Evolutionary conservation across 139 green algal genomes (phyloP).

Genomic region (Chlamydomonas sp.): DNA sequence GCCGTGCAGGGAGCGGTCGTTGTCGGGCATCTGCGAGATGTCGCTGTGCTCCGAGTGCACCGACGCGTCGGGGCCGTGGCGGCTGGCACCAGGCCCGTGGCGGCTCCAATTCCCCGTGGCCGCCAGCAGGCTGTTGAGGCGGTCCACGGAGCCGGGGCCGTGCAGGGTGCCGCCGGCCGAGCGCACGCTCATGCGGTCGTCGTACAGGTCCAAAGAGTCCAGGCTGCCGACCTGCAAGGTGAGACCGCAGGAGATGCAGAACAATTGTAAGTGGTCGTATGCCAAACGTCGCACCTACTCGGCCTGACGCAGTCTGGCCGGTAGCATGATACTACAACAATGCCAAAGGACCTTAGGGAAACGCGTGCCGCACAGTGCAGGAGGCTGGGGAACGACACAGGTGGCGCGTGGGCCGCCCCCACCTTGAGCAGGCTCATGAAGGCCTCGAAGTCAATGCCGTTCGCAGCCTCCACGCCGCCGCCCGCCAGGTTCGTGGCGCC

Average conservation of each 20-base stretch:
- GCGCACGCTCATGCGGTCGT: conserved; percentile 50
- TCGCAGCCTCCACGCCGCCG: neutral
- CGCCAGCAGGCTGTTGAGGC: conserved; percentile 33
- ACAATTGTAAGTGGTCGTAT: too few relatives aligned
- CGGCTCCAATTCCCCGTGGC: conserved; percentile 17
- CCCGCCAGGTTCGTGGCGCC: neutral
- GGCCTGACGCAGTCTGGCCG: too few relatives aligned
- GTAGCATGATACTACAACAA: too few relatives aligned
- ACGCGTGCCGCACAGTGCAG: neutral
- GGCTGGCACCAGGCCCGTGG: conserved; percentile 10
- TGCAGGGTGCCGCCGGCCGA: neutral
- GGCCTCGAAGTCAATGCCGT: conserved; percentile 57
- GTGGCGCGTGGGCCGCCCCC: neutral
- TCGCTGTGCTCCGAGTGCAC: neutral
- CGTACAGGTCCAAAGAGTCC: conserved; percentile 61
- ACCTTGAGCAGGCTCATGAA: conserved; percentile 52
- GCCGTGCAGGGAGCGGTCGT: neutral
- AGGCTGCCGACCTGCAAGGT: conserved; percentile 33
- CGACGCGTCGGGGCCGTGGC: neutral
- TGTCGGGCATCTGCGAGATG: neutral
- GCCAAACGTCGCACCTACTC: too few relatives aligned
- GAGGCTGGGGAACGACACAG: neutral
- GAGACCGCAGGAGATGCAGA: too few relatives aligned
- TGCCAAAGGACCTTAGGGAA: neutral
- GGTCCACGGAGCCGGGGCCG: conserved; percentile 41